phyloP scores from a whole-genome alignment of 257 asterid genomes.

The Scutellaria minor region DNA sequence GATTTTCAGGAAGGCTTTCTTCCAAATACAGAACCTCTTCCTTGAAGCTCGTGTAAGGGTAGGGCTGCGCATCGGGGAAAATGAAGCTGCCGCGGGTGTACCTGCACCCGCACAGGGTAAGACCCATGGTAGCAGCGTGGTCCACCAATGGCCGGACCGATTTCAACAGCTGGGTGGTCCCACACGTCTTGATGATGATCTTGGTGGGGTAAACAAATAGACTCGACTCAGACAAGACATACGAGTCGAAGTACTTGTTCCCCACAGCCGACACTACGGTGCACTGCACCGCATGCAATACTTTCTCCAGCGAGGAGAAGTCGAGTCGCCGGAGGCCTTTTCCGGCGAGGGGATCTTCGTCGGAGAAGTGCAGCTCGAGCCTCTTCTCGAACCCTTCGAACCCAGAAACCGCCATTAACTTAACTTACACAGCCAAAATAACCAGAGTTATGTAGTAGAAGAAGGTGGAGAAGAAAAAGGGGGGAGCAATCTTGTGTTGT shows the following conservation, averaged over 20 bases:
- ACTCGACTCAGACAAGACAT: constrained; percentile 83
- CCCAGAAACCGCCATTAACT: constrained; percentile 82
- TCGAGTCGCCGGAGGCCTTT: constrained; percentile 73
- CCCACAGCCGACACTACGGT: constrained; percentile 91
- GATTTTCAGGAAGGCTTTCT: constrained; percentile 52
- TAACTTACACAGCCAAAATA: background rate
- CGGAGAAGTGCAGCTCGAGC: constrained; percentile 81
- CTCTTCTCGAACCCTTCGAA: constrained; percentile 97
- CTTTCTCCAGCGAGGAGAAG: constrained; percentile 61
- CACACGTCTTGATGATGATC: constrained; percentile 94
- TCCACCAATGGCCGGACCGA: constrained; percentile 68
- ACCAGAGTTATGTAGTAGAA: background rate
- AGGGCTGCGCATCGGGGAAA: constrained; percentile 85
- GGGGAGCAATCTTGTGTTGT: background rate
- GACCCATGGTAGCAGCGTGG: constrained; percentile 59
- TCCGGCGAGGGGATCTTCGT: constrained; percentile 60
- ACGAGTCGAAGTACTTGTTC: constrained; percentile 74
- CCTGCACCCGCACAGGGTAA: constrained; percentile 67
- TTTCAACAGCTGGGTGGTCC: constrained; percentile 84
- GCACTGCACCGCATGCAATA: constrained; percentile 88
- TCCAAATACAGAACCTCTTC: constrained; percentile 75
- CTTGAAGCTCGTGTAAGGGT: constrained; percentile 76
- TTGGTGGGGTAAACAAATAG: constrained; percentile 85
- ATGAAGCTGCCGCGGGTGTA: constrained; percentile 93
- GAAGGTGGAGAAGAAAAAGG: background rate